Evolutionary conservation across 2,329 filamentous ascomycete species (phyloP).

Genomic region (Xylariaceae sp.): DNA sequence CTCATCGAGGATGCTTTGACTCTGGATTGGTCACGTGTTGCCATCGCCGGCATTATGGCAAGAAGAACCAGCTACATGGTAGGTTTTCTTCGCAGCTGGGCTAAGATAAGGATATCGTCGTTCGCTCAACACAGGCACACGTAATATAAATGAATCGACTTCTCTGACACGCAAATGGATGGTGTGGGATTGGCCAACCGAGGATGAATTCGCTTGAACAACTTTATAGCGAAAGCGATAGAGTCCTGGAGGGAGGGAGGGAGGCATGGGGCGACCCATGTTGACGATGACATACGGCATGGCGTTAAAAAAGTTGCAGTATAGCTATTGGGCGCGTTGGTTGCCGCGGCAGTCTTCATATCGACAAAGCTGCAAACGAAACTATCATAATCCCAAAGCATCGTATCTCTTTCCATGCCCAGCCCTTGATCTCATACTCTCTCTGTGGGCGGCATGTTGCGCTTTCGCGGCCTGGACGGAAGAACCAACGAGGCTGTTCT

Average conservation of each 20-base stretch:
- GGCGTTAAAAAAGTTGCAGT: neutral
- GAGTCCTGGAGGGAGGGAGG: neutral
- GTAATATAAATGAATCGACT: neutral
- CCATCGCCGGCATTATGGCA: neutral
- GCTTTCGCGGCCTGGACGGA: conserved; percentile 13
- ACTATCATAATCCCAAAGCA: conserved; percentile 31
- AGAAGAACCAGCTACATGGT: neutral
- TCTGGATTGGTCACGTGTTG: neutral
- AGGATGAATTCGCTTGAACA: neutral
- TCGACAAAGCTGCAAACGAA: neutral
- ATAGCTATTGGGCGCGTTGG: neutral
- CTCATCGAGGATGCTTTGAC: neutral
- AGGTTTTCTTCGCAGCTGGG: neutral
- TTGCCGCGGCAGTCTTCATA: neutral
- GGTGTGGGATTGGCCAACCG: neutral
- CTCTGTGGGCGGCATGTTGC: conserved; percentile 19
- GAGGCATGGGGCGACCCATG: neutral
- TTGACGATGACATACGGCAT: neutral
- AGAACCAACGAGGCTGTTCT: neutral
- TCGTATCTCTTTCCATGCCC: conserved; percentile 28
- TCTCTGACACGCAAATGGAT: neutral
- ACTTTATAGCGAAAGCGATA: neutral
- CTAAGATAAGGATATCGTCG: neutral
- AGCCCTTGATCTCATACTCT: conserved; percentile 11
- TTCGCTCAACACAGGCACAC: neutral